Evolutionary conservation across 176 grass and related monocot genomes (phyloP).

Genomic region (Stipa capillata): DNA sequence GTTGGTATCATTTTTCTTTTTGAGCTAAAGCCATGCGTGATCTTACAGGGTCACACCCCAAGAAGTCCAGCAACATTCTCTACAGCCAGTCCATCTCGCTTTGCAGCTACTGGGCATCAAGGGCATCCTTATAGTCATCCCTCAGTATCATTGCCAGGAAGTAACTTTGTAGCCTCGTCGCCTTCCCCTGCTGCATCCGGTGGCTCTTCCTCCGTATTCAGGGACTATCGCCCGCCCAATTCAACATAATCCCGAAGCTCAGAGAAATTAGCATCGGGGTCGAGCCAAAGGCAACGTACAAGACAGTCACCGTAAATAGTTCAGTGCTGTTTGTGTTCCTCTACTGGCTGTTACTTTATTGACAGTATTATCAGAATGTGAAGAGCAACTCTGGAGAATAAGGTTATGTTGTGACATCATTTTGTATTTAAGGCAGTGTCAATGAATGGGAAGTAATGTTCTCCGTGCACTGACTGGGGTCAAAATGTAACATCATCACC

Average conservation of each 20-base stretch:
- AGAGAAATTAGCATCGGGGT: background rate
- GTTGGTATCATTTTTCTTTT: background rate
- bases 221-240: slow-evolving; percentile 42
- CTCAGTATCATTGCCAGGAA: slow-evolving; percentile 41
- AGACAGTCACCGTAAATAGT: background rate
- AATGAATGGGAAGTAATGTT: background rate
- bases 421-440: background rate
- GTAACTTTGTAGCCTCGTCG: slow-evolving; percentile 59
- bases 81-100: slow-evolving; percentile 53
- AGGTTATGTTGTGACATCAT: background rate
- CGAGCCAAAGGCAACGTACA: background rate
- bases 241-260: slow-evolving; percentile 10
- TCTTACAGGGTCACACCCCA: slow-evolving; percentile 43
- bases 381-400: background rate
- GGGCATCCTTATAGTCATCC: slow-evolving; percentile 33
- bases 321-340: background rate
- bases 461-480: background rate
- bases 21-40: background rate
- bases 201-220: slow-evolving; percentile 60
- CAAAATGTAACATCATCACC: background rate
- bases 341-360: background rate
- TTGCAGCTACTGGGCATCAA: slow-evolving; percentile 45
- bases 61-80: slow-evolving; percentile 45
- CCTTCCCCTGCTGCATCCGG: slow-evolving; percentile 76
- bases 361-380: background rate